These are phyloP conservation scores for Suhomyces panamericanus DNA, from an alignment of 1,139 yeast species.

Conservation along the genomic window DNA sequence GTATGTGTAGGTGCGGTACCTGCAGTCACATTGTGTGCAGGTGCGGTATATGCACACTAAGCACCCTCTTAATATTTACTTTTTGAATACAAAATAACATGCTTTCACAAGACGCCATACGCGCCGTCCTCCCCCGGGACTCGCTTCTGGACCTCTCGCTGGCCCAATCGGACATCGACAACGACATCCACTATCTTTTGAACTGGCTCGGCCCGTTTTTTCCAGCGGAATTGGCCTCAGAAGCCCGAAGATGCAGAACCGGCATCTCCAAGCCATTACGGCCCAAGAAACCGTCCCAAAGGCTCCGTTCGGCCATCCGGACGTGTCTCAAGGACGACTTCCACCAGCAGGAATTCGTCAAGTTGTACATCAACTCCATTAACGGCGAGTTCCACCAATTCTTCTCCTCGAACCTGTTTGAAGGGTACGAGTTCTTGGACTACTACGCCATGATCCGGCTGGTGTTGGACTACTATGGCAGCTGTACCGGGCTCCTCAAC, in stretches of 20 bases:
- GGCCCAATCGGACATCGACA: constrained; percentile 36
- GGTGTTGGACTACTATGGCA: constrained; percentile 20
- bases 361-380: constrained; percentile 38
- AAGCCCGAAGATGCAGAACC: constrained; percentile 2
- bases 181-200: constrained; percentile 40
- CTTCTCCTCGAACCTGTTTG: constrained; percentile 8
- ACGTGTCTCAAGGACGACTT: constrained; percentile 39
- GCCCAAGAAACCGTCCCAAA: constrained; percentile 24
- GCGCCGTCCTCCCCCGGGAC: constrained; percentile 22
- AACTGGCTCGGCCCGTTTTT: constrained; percentile 41
- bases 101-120: constrained; percentile 1
- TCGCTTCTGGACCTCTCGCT: constrained; percentile 26
- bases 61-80: neutral
- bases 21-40: neutral
- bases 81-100: neutral
- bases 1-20: too few relatives aligned
- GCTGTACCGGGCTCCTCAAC: constrained; percentile 23
- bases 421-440: constrained; percentile 13
- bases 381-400: constrained; percentile 12
- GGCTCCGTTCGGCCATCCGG: constrained; percentile 41
- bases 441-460: constrained; percentile 15
- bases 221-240: constrained; percentile 17
- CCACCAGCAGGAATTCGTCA: constrained; percentile 37
- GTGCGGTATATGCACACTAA: neutral
- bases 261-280: neutral